phyloP scores from a whole-genome alignment of 2,329 filamentous ascomycete genomes.

The Plenodomus lindquistii region DNA sequence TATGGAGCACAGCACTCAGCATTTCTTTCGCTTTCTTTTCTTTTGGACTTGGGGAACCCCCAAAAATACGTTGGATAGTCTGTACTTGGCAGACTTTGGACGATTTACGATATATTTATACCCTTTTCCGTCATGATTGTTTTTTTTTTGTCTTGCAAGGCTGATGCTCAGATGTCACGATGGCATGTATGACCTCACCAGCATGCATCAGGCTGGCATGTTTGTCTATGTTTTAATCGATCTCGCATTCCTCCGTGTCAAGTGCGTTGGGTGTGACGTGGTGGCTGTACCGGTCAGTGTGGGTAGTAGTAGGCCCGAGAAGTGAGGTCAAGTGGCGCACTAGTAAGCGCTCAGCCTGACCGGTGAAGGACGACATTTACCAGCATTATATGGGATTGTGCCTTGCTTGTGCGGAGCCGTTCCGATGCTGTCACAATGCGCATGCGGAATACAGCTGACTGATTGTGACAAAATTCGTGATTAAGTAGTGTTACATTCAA shows the following conservation, averaged over 20 bases:
- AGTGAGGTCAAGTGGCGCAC: neutral
- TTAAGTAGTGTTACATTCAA: too few species aligned
- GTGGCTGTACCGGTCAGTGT: neutral
- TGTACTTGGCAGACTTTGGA: neutral
- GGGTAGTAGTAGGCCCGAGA: neutral
- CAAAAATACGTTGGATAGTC: neutral
- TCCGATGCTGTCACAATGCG: too few species aligned
- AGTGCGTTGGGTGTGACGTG: neutral
- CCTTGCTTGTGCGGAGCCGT: neutral
- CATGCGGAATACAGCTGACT: too few species aligned
- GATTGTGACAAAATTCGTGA: too few species aligned
- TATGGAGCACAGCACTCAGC: too few species aligned
- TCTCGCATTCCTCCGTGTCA: neutral
- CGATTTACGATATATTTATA: neutral
- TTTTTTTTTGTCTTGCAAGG: neutral
- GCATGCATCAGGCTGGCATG: too few species aligned
- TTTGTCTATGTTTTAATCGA: too few species aligned
- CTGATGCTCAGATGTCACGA: too few species aligned
- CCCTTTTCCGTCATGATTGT: neutral
- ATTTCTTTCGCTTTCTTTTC: too few species aligned
- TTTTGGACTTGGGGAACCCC: too few species aligned
- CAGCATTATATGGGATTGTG: neutral
- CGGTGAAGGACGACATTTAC: neutral
- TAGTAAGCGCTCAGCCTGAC: neutral
- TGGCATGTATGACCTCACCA: too few species aligned